A percentile compares a stretch with the other conserved stretches of the same genome.
phyloP scores from a whole-genome alignment of 2,329 filamentous ascomycete genomes.

The Hypoxylon sp. region DNA sequence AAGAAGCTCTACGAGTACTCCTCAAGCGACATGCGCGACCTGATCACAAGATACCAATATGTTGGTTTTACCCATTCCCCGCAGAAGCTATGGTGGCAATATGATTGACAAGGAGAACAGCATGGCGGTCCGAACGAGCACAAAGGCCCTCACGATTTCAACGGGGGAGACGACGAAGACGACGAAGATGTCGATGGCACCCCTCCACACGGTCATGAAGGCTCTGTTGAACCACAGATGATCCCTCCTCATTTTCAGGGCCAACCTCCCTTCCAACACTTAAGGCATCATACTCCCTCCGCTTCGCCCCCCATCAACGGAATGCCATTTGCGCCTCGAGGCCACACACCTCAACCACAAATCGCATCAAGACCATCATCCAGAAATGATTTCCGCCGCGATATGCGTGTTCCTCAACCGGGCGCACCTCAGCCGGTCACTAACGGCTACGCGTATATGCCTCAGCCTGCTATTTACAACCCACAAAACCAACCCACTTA shows the following conservation, averaged over 20 bases:
- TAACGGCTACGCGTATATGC: slow-evolving; percentile 86
- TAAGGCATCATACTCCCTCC: slow-evolving; percentile 85
- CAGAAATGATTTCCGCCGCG: slow-evolving; percentile 82
- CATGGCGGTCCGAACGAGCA: slow-evolving; percentile 95
- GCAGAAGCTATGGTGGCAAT: slow-evolving; percentile 15
- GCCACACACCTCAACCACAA: slow-evolving; percentile 85
- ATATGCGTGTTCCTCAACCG: slow-evolving; percentile 79
- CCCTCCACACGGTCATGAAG: slow-evolving; percentile 76
- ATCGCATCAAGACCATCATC: slow-evolving; percentile 83
- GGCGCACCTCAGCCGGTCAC: slow-evolving; percentile 69
- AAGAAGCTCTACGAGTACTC: slow-evolving; percentile 99
- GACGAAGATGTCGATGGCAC: slow-evolving; percentile 82
- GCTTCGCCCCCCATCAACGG: slow-evolving; percentile 92
- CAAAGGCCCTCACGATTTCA: slow-evolving; percentile 94
- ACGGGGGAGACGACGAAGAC: slow-evolving; percentile 88
- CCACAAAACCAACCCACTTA: slow-evolving; percentile 66
- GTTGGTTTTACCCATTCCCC: slow-evolving; percentile 69
- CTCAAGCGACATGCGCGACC: slow-evolving; percentile 91
- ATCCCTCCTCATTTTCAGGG: slow-evolving; percentile 80
- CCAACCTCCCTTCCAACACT: slow-evolving; percentile 80
- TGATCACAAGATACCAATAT: slow-evolving; percentile 89
- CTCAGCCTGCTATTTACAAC: slow-evolving; percentile 88
- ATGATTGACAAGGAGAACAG: slow-evolving; percentile 62
- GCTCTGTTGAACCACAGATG: slow-evolving; percentile 68
- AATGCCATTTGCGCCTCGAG: slow-evolving; percentile 77